A percentile compares a stretch with the other conserved stretches of the same genome.
Evolutionary conservation across 176 grass and related monocot genomes (phyloP).

Genomic region (Musa acuminata): DNA sequence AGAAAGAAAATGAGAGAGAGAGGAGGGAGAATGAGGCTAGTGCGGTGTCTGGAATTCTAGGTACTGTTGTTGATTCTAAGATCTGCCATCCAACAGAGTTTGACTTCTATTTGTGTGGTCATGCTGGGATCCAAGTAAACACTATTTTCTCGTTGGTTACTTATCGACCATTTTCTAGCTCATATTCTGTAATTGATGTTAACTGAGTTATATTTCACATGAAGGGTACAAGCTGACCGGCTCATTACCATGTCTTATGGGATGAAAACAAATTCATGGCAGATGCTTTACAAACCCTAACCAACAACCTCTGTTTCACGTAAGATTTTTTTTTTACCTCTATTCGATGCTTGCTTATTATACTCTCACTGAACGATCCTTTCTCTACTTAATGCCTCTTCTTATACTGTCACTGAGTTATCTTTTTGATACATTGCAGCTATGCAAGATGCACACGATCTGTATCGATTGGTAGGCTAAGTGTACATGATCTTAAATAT

Average conservation of each 20-base stretch:
- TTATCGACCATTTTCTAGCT: no score
- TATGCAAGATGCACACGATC: conserved; percentile 3
- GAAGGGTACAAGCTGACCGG: conserved; percentile 66
- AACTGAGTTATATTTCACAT: neutral
- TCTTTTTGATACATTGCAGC: neutral
- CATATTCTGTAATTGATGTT: no score
- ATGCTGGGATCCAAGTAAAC: conserved; percentile 77
- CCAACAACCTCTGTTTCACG: conserved; percentile 7
- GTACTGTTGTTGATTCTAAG: conserved; percentile 78
- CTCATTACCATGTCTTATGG: conserved; percentile 82
- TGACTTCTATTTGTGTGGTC: conserved; percentile 86
- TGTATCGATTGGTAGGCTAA: neutral
- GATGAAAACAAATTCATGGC: conserved; percentile 74
- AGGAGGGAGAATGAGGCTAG: no score
- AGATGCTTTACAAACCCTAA: conserved; percentile 13
- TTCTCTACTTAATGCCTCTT: neutral
- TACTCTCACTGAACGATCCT: neutral
- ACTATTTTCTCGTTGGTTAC: neutral
- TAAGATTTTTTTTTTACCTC: neutral
- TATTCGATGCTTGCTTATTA: neutral
- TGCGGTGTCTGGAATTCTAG: conserved; percentile 20
- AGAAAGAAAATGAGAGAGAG: no score
- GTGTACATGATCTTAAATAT: no score
- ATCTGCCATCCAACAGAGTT: conserved; percentile 96
- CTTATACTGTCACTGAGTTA: neutral